Evolutionary conservation across 148 eudicot species (phyloP), one percentile per base, ranked within the genome.

Genomic region (Polygonum aviculare): DNA sequence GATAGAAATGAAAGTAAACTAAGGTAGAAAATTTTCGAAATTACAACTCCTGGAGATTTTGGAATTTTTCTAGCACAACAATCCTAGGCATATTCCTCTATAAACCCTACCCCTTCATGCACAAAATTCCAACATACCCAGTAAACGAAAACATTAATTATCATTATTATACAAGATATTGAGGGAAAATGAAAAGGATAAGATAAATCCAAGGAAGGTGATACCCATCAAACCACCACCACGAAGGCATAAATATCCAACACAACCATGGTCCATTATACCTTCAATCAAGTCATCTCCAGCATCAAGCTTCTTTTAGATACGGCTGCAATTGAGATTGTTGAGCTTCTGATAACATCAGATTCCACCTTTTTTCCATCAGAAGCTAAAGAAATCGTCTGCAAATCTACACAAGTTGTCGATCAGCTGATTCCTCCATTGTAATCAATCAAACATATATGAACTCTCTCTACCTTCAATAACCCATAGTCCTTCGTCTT

Each of bases 401-500:
- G 33, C 35, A 8, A 3, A 21, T 22, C 33, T 14, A 63, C 39
- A 12, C 41, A 63, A 33, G 39, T 39, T 38, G 41, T 67, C 38
- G 45, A 67, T 67, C 44, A 10, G 44, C 21, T 14, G 70, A 67
- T 67, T 67, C 44, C 72, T 67, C 41, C 45, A 67, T 67, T 67
- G 44, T 45, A 67, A 67, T 16, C 72, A 67, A 35, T 67, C 72
- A 15, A 67, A 67, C 33, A 72, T 26, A 26, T 26, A 26, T 72
- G 75, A 48, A 19, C 36, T 12, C 75, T 12, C 54, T 72, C 12
- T 26, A 26, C 35, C 92, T 80, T 83, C 90, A 36, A 79, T 88
- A 26, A 88, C 88, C 3, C 81, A 90, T 40, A 88, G 87, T 75
- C 87, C 84, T 74, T 81, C 90, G 47, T 84, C 85, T 26, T 85